Evolutionary conservation across 352 stramenopile genomes (phyloP).

Genomic region (Phytophthora pinifolia): DNA sequence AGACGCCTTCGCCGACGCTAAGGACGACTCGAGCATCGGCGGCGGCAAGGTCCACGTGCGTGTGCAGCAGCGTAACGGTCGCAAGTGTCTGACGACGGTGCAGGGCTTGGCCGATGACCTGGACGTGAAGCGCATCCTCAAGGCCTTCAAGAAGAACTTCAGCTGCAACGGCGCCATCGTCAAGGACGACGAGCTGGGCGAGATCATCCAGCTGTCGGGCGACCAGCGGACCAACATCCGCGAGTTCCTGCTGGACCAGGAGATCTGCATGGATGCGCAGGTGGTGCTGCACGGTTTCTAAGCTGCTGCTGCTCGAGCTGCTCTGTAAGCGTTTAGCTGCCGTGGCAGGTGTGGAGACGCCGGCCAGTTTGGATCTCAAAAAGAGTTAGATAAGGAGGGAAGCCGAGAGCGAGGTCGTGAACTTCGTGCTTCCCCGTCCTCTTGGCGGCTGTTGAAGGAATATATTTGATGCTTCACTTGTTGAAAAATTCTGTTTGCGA

Average conservation of each 20-base stretch:
- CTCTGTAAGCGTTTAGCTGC: conserved; percentile 14
- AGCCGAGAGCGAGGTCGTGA: conserved; percentile 3
- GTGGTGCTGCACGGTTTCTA: conserved; percentile 99
- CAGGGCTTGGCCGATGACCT: conserved; percentile 97
- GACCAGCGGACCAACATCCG: conserved; percentile 99
- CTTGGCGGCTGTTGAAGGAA: conserved; percentile 32
- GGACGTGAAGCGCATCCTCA: conserved; percentile 99
- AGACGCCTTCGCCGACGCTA: conserved; percentile 89
- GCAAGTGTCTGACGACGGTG: conserved; percentile 99
- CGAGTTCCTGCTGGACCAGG: conserved; percentile 98
- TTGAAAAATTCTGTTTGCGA: no score
- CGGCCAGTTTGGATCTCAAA: conserved; percentile 7
- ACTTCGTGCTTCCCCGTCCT: conserved; percentile 6
- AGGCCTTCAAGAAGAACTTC: conserved; percentile 99
- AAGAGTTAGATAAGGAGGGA: conserved; percentile 26
- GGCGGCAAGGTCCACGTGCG: conserved; percentile 96
- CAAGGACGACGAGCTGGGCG: conserved; percentile 96
- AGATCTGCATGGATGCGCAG: conserved; percentile 96
- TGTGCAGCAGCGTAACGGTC: conserved; percentile 99
- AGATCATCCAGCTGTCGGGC: conserved; percentile 99
- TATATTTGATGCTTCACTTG: conserved; percentile 49
- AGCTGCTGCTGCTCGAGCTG: no score
- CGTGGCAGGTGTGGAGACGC: conserved; percentile 6
- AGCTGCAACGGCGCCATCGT: conserved; percentile 99
- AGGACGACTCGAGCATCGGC: conserved; percentile 85